Conservation (phyloP, 179 eudicot genomes). For the Camellia oleifera region DNA sequence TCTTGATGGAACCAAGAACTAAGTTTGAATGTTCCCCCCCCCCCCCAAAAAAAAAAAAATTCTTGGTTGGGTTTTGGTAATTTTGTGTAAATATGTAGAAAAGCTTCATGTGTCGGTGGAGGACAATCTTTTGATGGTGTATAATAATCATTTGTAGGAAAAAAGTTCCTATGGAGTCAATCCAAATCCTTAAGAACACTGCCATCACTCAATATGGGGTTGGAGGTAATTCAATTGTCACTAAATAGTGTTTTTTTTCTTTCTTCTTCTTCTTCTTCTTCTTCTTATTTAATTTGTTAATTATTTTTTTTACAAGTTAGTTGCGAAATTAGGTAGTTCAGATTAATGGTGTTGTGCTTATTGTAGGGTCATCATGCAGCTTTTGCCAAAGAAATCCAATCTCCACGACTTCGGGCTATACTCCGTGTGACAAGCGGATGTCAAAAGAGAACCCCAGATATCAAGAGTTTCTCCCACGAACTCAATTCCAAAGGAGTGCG, state of each 20-base stretch:
- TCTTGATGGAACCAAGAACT: too few relatives aligned
- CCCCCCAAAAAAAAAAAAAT: too few relatives aligned
- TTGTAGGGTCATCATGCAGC: constrained; percentile 68
- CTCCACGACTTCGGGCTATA: constrained; percentile 93
- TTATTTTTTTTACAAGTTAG: constrained; percentile 18
- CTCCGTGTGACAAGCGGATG: constrained; percentile 85
- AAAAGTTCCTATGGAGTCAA: constrained; percentile 56
- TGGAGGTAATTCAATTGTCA: constrained; percentile 52
- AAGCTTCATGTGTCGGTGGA: not conserved
- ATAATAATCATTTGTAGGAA: constrained; percentile 30
- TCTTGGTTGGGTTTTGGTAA: too few relatives aligned
- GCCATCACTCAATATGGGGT: constrained; percentile 35
- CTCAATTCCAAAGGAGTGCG: constrained; percentile 97
- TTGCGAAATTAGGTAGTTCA: constrained; percentile 27
- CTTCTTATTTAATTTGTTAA: not conserved
- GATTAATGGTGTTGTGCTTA: constrained; percentile 28
- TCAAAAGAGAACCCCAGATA: constrained; percentile 67
- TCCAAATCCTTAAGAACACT: constrained; percentile 60
- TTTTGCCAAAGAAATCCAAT: constrained; percentile 86
- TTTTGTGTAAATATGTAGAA: too few relatives aligned
- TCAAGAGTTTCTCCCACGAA: constrained; percentile 99
- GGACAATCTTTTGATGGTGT: constrained; percentile 19
- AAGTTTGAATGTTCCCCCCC: too few relatives aligned
- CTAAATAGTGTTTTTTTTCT: not conserved
- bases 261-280: not conserved